phyloP scores from a whole-genome alignment of 2,329 filamentous ascomycete species.

The Microdochium paspali region DNA sequence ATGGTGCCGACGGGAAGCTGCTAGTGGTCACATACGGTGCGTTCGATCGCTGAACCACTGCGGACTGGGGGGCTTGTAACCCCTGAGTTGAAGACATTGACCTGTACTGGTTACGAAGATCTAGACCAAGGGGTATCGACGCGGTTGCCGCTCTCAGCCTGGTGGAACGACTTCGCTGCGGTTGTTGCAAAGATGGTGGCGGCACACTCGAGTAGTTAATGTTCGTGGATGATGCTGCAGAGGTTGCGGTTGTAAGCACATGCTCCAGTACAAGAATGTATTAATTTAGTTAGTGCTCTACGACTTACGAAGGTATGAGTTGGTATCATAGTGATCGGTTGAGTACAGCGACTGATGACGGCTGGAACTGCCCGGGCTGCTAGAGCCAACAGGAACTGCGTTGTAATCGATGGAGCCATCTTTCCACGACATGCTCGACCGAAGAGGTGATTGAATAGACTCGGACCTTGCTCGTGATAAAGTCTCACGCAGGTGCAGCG shows the following conservation, averaged over 20 bases:
- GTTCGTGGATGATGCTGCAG: constrained; percentile 32
- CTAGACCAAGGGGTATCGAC: constrained; percentile 33
- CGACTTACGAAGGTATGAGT: constrained; percentile 43
- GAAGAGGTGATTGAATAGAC: constrained; percentile 47
- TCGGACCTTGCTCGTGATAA: constrained; percentile 48
- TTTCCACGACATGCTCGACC: constrained; percentile 55
- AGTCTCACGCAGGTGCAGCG: constrained; percentile 48
- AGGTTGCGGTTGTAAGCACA: constrained; percentile 1
- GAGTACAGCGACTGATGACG: constrained; percentile 42
- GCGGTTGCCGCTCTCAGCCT: constrained; percentile 40
- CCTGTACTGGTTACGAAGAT: constrained; percentile 35
- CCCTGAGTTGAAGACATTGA: constrained; percentile 16
- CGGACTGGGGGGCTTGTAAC: background rate
- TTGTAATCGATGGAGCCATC: constrained; percentile 49
- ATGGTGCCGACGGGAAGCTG: constrained; percentile 3
- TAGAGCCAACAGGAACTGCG: constrained; percentile 34
- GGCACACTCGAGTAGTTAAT: constrained; percentile 38
- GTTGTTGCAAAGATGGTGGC: constrained; percentile 28
- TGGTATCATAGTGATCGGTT: constrained; percentile 40
- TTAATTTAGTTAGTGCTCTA: too few relatives aligned
- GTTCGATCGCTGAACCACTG: constrained; percentile 10
- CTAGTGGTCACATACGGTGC: constrained; percentile 4
- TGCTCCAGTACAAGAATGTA: too few relatives aligned
- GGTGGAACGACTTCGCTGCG: constrained; percentile 29
- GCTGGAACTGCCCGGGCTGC: constrained; percentile 35